phyloP scores from a whole-genome alignment of 352 stramenopile genomes.

The Hyaloperonospora arabidopsidis region DNA sequence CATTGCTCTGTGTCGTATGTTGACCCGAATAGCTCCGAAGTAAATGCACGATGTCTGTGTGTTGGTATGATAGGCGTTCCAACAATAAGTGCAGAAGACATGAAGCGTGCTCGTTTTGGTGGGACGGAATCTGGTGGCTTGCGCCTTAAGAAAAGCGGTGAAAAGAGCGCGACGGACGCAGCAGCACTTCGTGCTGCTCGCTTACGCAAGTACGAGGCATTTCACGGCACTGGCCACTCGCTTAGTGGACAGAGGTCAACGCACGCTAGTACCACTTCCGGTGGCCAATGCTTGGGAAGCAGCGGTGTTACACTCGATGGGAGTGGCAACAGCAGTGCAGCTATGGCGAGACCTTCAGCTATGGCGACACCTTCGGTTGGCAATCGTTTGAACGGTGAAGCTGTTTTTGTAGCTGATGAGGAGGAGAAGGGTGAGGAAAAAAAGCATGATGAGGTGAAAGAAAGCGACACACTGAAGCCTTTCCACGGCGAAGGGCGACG shows the following conservation, averaged over 20 bases:
- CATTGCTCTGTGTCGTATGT: neutral
- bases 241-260: conserved; percentile 49
- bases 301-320: conserved; percentile 18
- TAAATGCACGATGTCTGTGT: neutral
- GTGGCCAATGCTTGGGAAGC: conserved; percentile 21
- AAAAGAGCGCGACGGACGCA: conserved; percentile 52
- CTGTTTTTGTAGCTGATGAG: conserved; percentile 19
- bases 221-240: conserved; percentile 73
- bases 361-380: conserved; percentile 17
- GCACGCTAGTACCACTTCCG: conserved; percentile 9
- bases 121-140: conserved; percentile 37
- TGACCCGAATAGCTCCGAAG: neutral
- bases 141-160: conserved; percentile 60
- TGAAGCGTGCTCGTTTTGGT: conserved; percentile 31
- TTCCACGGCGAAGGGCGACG: conserved; percentile 66
- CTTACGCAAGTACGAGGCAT: conserved; percentile 75
- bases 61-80: conserved; percentile 37
- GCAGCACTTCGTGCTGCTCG: conserved; percentile 59
- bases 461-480: conserved; percentile 20
- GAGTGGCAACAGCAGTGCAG: conserved; percentile 4
- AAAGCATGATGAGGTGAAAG: conserved; percentile 16
- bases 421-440: conserved; percentile 28
- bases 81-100: conserved; percentile 49
- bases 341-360: neutral
- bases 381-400: conserved; percentile 29